These are phyloP conservation scores for Colletotrichum sublineola DNA, from an alignment of 2,329 filamentous ascomycete species.

Conservation along the genomic window DNA sequence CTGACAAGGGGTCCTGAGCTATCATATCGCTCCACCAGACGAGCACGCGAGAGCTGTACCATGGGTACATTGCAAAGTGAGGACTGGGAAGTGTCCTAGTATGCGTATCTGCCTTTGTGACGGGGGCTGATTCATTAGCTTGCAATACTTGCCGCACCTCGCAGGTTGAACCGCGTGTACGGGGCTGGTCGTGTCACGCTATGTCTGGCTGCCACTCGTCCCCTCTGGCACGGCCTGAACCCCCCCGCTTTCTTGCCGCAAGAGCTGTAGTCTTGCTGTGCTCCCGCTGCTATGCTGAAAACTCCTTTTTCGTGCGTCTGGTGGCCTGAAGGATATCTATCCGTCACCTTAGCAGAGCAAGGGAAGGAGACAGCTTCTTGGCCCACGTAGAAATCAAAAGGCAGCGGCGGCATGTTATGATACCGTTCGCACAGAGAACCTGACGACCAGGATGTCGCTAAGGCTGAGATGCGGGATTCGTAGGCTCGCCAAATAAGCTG, in stretches of 20 bases:
- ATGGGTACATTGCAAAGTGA: neutral
- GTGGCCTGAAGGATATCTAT: neutral
- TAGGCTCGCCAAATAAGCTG: neutral
- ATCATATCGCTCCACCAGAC: neutral
- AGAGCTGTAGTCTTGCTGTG: neutral
- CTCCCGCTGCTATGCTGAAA: neutral
- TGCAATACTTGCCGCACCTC: slow-evolving; percentile 16
- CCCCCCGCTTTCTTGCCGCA: neutral
- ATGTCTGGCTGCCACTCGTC: slow-evolving; percentile 24
- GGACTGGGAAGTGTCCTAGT: neutral
- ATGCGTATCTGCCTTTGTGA: neutral
- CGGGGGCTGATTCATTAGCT: neutral
- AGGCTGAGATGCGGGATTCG: neutral
- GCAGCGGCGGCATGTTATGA: neutral
- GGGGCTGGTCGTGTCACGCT: slow-evolving; percentile 21
- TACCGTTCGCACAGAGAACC: neutral
- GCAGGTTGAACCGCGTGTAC: neutral
- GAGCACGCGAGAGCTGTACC: neutral
- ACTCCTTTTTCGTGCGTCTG: slow-evolving; percentile 9
- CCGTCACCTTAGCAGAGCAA: neutral
- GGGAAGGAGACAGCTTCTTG: neutral
- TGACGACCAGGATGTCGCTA: neutral
- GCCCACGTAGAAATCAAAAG: neutral
- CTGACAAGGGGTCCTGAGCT: neutral
- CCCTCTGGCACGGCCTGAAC: slow-evolving; percentile 7